These are phyloP conservation scores for Yamadazyma olivae DNA, from an alignment of 805 yeast species.

Conservation along the genomic window DNA sequence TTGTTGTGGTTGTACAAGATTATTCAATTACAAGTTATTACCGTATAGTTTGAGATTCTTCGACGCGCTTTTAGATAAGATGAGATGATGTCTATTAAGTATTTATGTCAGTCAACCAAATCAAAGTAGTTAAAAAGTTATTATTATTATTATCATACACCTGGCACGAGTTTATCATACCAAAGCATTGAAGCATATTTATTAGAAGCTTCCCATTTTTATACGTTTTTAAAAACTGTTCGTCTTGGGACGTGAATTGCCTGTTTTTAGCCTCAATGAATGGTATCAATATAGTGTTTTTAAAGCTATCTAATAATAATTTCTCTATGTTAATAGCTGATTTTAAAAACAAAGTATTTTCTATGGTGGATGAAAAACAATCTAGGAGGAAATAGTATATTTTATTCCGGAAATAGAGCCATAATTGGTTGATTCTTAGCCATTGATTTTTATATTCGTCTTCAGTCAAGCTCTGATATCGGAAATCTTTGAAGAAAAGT, in stretches of 20 bases:
- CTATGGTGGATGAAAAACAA: conserved; percentile 25
- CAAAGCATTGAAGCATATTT: conserved; percentile 14
- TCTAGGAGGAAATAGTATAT: conserved; percentile 21
- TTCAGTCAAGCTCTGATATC: not conserved
- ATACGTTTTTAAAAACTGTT: conserved; percentile 7
- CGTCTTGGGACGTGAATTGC: conserved; percentile 3
- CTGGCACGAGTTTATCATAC: conserved; percentile 10
- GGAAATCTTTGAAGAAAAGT: conserved; percentile 20
- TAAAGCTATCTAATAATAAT: conserved; percentile 23
- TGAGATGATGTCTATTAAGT: not conserved
- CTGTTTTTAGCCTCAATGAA: conserved; percentile 11
- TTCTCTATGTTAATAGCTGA: conserved; percentile 24
- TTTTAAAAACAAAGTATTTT: conserved; percentile 7
- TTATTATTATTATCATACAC: conserved; percentile 7
- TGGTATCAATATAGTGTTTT: conserved; percentile 26
- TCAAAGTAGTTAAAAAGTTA: conserved; percentile 17
- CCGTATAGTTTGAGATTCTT: not conserved
- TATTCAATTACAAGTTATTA: not conserved
- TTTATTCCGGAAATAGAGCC: conserved; percentile 27
- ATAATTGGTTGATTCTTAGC: conserved; percentile 18
- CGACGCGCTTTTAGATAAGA: not conserved
- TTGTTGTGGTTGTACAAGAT: too few relatives aligned
- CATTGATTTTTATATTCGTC: conserved; percentile 15
- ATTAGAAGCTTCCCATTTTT: conserved; percentile 9
- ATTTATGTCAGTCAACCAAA: conserved; percentile 17